Evolutionary conservation across 2,329 filamentous ascomycete genomes (phyloP).

Genomic region (Cucurbitaria berberidis): DNA sequence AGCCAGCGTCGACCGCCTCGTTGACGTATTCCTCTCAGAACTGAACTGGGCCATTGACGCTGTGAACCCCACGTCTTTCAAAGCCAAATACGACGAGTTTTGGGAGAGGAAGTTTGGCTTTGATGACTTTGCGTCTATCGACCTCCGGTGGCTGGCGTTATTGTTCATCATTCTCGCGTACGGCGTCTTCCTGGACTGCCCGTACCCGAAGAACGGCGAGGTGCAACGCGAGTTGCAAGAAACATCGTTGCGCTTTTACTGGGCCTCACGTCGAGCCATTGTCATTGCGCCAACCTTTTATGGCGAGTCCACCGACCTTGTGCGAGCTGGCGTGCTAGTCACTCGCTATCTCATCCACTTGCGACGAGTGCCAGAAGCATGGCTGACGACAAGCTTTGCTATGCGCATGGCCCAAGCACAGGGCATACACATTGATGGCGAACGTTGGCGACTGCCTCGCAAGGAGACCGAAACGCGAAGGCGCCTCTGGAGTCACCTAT

Average conservation of each 20-base stretch:
- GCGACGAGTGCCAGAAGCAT: constrained; percentile 49
- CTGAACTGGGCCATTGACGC: constrained; percentile 49
- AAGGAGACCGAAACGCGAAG: constrained; percentile 49
- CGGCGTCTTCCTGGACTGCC: constrained; percentile 48
- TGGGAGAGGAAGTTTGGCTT: constrained; percentile 50
- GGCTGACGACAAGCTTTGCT: constrained; percentile 53
- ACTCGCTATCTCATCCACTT: constrained; percentile 51
- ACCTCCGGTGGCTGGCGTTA: constrained; percentile 52
- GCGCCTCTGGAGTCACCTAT: constrained; percentile 51
- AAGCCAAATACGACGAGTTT: constrained; percentile 47
- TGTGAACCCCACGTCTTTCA: constrained; percentile 46
- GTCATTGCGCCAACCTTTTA: constrained; percentile 53
- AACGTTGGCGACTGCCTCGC: constrained; percentile 47
- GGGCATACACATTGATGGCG: constrained; percentile 54
- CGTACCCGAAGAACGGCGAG: constrained; percentile 39
- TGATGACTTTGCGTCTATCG: constrained; percentile 50
- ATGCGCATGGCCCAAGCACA: constrained; percentile 54
- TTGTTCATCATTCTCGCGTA: constrained; percentile 52
- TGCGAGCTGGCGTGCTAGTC: constrained; percentile 50
- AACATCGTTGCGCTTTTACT: constrained; percentile 51
- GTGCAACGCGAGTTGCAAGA: constrained; percentile 48
- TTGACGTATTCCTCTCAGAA: constrained; percentile 45
- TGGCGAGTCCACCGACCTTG: constrained; percentile 51
- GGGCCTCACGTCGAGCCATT: constrained; percentile 49
- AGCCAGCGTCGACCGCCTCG: constrained; percentile 46